These are phyloP conservation scores for Colletotrichum cordylinicola DNA, from an alignment of 2,329 filamentous ascomycete genomes.

Conservation along the genomic window DNA sequence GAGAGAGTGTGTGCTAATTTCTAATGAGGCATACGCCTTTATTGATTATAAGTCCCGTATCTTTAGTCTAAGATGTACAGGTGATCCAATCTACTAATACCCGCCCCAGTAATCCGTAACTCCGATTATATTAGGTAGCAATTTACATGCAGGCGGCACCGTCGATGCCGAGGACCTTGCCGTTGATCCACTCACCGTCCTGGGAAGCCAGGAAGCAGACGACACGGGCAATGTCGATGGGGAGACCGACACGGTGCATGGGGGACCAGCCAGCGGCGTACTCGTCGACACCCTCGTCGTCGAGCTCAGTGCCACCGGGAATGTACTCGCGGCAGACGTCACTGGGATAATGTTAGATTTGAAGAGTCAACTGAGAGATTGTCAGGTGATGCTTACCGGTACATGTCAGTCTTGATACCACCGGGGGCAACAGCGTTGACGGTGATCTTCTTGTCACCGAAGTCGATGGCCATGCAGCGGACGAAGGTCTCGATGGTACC, in stretches of 20 bases:
- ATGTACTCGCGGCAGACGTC: slow-evolving; percentile 70
- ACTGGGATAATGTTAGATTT: neutral
- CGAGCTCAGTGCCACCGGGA: slow-evolving; percentile 59
- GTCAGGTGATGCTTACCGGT: neutral
- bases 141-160: slow-evolving; percentile 25
- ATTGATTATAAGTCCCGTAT: slow-evolving; percentile 6
- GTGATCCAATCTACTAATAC: slow-evolving; percentile 8
- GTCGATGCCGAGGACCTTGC: slow-evolving; percentile 36
- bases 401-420: slow-evolving; percentile 61
- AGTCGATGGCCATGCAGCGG: slow-evolving; percentile 75
- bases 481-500: slow-evolving; percentile 80
- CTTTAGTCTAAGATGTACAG: slow-evolving; percentile 14
- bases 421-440: slow-evolving; percentile 73
- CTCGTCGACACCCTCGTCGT: slow-evolving; percentile 66
- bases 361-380: neutral
- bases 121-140: neutral
- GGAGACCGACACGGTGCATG: slow-evolving; percentile 68
- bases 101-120: neutral
- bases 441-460: slow-evolving; percentile 70
- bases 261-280: slow-evolving; percentile 52
- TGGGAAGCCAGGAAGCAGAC: slow-evolving; percentile 59
- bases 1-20: neutral
- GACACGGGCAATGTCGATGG: slow-evolving; percentile 71
- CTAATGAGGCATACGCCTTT: slow-evolving; percentile 1
- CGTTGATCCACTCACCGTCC: slow-evolving; percentile 54